Evolutionary conservation across 2,329 filamentous ascomycete species (phyloP).

Genomic region (Colletotrichum musae): DNA sequence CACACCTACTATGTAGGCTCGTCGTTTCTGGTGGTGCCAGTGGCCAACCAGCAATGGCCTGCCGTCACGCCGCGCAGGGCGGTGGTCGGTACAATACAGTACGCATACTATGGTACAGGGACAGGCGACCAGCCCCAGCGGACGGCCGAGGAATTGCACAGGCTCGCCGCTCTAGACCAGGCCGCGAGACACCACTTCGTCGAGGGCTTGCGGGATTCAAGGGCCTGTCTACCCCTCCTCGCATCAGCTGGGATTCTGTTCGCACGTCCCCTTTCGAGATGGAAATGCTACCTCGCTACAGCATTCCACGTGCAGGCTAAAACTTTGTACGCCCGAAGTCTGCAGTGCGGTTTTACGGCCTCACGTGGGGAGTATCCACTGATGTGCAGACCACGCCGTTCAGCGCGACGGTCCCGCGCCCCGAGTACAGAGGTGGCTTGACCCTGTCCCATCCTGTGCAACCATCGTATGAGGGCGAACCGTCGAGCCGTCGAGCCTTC

Average conservation of each 20-base stretch:
- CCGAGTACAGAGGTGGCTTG: slow-evolving; percentile 26
- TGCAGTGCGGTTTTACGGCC: slow-evolving; percentile 35
- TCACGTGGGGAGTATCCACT: slow-evolving; percentile 42
- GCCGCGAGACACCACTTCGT: slow-evolving; percentile 12
- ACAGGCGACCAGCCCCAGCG: slow-evolving; percentile 14
- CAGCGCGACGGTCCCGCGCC: slow-evolving; percentile 25
- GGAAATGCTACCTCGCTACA: slow-evolving; percentile 31
- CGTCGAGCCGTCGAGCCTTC: slow-evolving; percentile 11
- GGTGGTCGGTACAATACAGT: too few relatives aligned
- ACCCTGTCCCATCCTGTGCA: slow-evolving; percentile 17
- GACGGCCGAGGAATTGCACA: slow-evolving; percentile 10
- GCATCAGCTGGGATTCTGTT: slow-evolving; percentile 13
- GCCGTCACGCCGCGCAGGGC: neutral
- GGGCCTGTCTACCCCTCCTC: slow-evolving; percentile 31
- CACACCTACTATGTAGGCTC: neutral
- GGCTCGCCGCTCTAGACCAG: slow-evolving; percentile 9
- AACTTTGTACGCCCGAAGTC: slow-evolving; percentile 40
- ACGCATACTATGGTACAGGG: neutral
- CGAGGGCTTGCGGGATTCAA: slow-evolving; percentile 20
- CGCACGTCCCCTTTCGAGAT: slow-evolving; percentile 36
- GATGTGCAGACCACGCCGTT: slow-evolving; percentile 40
- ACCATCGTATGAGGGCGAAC: slow-evolving; percentile 38
- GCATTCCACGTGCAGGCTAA: slow-evolving; percentile 38
- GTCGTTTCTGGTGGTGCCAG: neutral
- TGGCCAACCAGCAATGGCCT: neutral